Evolutionary conservation across 371 early-diverging fungal species (phyloP).

Genomic region (Rhizomucor pusillus): DNA sequence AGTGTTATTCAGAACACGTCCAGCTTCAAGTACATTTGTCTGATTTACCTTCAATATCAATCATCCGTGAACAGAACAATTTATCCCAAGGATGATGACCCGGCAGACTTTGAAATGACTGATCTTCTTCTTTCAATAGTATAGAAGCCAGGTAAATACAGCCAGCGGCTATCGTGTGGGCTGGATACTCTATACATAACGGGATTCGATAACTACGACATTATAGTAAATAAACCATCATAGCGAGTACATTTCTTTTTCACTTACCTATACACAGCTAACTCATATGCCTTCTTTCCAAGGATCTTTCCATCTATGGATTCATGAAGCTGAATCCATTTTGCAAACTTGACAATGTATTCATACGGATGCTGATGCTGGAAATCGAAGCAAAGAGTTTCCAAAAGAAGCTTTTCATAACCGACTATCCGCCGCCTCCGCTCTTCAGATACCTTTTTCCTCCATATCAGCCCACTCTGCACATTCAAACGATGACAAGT

Average conservation of each 20-base stretch:
- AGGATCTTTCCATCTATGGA: slow-evolving; percentile 41
- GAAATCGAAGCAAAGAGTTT: slow-evolving; percentile 66
- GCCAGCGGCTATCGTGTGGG: slow-evolving; percentile 63
- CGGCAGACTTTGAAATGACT: slow-evolving; percentile 16
- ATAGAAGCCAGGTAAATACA: slow-evolving; percentile 58
- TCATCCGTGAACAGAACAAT: slow-evolving; percentile 50
- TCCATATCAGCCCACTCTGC: background rate
- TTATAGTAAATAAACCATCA: background rate
- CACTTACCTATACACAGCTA: slow-evolving; percentile 51
- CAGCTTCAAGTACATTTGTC: slow-evolving; percentile 13
- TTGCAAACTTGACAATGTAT: slow-evolving; percentile 62
- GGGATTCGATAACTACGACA: slow-evolving; percentile 52
- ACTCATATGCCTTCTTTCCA: slow-evolving; percentile 48
- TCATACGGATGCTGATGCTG: slow-evolving; percentile 60
- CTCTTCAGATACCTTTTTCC: slow-evolving; percentile 50
- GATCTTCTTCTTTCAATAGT: slow-evolving; percentile 34
- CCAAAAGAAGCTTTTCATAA: slow-evolving; percentile 59
- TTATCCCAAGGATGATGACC: slow-evolving; percentile 41
- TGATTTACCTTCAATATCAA: slow-evolving; percentile 48
- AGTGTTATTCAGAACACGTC: background rate
- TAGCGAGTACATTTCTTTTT: background rate
- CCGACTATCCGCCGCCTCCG: slow-evolving; percentile 52
- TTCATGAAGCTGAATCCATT: slow-evolving; percentile 37
- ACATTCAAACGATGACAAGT: too few relatives aligned
- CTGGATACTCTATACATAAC: slow-evolving; percentile 60